Conservation (phyloP, 306 rosid genomes). For the Quercus aquifolioides region DNA sequence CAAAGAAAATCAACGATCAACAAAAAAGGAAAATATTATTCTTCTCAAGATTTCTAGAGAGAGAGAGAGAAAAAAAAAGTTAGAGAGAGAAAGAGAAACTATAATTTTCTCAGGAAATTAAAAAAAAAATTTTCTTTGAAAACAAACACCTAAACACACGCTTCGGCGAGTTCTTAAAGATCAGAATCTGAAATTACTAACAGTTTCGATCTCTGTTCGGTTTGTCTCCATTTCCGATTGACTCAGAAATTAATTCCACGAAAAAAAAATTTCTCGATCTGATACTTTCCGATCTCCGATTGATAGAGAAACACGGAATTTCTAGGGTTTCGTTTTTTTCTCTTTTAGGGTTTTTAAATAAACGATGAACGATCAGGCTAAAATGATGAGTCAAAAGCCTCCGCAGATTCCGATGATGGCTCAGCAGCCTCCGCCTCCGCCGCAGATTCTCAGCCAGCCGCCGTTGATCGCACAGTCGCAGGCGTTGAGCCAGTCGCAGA, state of each 20-base stretch:
- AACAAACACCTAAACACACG: not conserved
- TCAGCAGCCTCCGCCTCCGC: slow-evolving; percentile 22
- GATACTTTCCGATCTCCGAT: not conserved
- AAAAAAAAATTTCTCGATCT: not conserved
- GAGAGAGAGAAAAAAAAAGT: not conserved
- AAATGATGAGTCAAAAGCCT: slow-evolving; percentile 38
- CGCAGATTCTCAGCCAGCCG: not conserved
- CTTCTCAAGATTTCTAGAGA: not conserved
- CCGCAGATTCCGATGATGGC: slow-evolving; percentile 26
- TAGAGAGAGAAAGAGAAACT: not conserved
- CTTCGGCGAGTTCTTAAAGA: not conserved
- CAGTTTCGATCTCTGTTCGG: slow-evolving; percentile 7
- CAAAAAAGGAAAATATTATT: not conserved
- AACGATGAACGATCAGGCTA: slow-evolving; percentile 49
- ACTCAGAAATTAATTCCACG: not conserved
- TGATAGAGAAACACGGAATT: not conserved
- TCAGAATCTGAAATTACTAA: slow-evolving; percentile 1
- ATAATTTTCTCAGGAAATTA: not conserved
- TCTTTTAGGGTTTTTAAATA: not conserved
- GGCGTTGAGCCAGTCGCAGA: slow-evolving; percentile 28
- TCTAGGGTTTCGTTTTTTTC: slow-evolving; percentile 19
- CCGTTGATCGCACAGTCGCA: slow-evolving; percentile 42
- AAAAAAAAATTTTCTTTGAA: not conserved
- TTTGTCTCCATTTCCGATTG: not conserved
- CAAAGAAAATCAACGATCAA: not conserved